Evolutionary conservation across 805 yeast species (phyloP).

Genomic region (Starmera pachycereana): DNA sequence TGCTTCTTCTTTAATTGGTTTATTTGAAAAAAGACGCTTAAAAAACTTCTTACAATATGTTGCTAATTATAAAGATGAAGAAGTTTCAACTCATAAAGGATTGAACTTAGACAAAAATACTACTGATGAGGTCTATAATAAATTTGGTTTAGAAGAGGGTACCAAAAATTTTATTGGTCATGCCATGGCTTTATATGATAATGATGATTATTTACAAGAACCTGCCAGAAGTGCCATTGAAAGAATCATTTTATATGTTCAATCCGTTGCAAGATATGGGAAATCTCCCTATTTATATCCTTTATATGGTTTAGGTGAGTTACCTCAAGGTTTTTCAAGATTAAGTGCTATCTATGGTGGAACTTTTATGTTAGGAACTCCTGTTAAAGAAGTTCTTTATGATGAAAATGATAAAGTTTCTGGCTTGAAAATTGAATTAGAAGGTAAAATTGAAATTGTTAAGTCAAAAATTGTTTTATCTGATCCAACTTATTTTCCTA

Average conservation of each 20-base stretch:
- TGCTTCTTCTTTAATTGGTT: conserved; percentile 85
- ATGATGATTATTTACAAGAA: conserved; percentile 77
- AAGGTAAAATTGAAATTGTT: conserved; percentile 55
- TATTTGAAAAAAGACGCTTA: conserved; percentile 93
- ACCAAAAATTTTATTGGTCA: conserved; percentile 96
- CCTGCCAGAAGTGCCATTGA: conserved; percentile 91
- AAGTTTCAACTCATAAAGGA: conserved; percentile 72
- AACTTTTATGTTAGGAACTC: conserved; percentile 95
- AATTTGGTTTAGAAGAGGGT: conserved; percentile 85
- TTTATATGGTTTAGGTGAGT: conserved; percentile 90
- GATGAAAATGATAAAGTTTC: conserved; percentile 60
- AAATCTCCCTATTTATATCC: conserved; percentile 96
- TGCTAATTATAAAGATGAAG: conserved; percentile 71
- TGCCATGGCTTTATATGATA: conserved; percentile 96
- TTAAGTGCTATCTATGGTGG: conserved; percentile 97
- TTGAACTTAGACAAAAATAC: conserved; percentile 78
- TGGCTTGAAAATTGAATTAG: conserved; percentile 78
- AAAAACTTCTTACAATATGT: conserved; percentile 85
- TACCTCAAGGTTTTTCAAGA: conserved; percentile 98
- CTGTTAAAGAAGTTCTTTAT: conserved; percentile 81
- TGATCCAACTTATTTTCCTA: conserved; percentile 96
- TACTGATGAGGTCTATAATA: conserved; percentile 82
- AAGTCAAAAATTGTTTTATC: conserved; percentile 91
- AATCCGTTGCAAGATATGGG: conserved; percentile 90
- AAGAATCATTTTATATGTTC: conserved; percentile 74